Conservation (phyloP, 768 basidiomycete species). For the Tephrocybe sp. region DNA sequence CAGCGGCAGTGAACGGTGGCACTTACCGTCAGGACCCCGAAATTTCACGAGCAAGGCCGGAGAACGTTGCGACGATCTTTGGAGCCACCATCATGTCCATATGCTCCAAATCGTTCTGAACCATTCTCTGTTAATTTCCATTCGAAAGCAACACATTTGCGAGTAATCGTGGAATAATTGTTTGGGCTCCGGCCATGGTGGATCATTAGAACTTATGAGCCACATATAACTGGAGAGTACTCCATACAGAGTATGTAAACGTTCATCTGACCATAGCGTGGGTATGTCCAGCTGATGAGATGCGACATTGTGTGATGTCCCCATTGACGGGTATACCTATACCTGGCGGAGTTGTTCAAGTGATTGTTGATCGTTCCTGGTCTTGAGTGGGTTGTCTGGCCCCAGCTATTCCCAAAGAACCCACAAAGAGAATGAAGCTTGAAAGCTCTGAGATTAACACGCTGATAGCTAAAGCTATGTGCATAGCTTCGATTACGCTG, state of each 20-base stretch:
- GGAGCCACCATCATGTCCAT: too few relatives aligned
- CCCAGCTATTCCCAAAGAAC: too few relatives aligned
- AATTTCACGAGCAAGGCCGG: too few relatives aligned
- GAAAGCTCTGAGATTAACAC: not conserved
- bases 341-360: not conserved
- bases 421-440: not conserved
- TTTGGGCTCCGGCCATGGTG: slow-evolving; percentile 3
- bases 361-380: slow-evolving; percentile 10
- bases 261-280: not conserved
- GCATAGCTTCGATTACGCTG: not conserved
- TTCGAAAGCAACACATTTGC: not conserved
- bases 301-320: not conserved
- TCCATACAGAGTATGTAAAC: not conserved
- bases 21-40: too few relatives aligned
- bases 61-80: too few relatives aligned
- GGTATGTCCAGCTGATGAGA: slow-evolving; percentile 6
- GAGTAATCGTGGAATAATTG: not conserved
- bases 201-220: slow-evolving; percentile 4
- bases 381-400: not conserved
- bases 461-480: not conserved
- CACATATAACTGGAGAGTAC: not conserved
- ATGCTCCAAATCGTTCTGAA: too few relatives aligned
- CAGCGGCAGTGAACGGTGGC: too few relatives aligned
- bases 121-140: not conserved
- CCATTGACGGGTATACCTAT: not conserved